phyloP scores from a whole-genome alignment of 371 early-diverging fungal genomes.

The Fennellomyces sp. region DNA sequence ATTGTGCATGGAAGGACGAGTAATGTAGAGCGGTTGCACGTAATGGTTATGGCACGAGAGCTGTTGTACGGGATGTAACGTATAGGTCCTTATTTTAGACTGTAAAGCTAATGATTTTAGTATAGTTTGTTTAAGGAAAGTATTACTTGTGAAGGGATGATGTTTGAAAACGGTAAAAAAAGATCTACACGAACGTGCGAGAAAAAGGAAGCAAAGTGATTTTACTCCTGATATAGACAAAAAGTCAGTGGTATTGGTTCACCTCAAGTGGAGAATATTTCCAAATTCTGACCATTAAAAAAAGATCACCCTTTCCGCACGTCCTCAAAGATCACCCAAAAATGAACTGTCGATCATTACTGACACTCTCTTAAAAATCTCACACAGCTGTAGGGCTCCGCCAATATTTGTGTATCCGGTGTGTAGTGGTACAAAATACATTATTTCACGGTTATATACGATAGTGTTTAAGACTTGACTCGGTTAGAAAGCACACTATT shows the following conservation, averaged over 20 bases:
- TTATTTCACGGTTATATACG: no score
- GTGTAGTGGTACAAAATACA: background rate
- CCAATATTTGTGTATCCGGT: background rate
- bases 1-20: no score
- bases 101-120: background rate
- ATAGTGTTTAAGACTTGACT: background rate
- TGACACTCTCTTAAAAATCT: no score
- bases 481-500: background rate
- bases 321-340: background rate
- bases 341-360: background rate
- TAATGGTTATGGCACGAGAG: no score
- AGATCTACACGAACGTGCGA: no score
- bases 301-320: background rate
- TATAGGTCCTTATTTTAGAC: no score
- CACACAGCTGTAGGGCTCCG: background rate
- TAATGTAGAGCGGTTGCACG: no score
- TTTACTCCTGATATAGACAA: background rate
- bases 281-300: background rate
- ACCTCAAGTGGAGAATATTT: slow-evolving; percentile 5
- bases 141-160: no score
- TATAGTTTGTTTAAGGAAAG: background rate
- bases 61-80: no score
- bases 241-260: no score
- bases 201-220: background rate
- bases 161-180: background rate